Conservation (phyloP, 2,329 filamentous ascomycete genomes). For the Teratosphaeria destructans region DNA sequence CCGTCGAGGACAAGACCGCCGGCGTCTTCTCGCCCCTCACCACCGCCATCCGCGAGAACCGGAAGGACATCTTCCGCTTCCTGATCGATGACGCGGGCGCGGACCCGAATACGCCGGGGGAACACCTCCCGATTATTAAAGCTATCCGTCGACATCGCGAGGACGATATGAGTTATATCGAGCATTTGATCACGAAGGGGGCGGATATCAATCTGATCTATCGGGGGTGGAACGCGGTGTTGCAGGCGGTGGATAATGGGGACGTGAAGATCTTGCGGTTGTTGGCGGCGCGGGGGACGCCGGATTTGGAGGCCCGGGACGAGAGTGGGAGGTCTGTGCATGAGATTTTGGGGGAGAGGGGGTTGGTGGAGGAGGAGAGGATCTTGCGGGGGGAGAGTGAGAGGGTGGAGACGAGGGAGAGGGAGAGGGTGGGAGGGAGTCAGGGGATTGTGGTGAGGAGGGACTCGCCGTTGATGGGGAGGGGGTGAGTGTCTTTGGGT, state of each 20-base stretch:
- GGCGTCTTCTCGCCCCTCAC: slow-evolving; percentile 63
- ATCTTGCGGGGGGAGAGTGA: slow-evolving; percentile 10
- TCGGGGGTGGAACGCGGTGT: slow-evolving; percentile 56
- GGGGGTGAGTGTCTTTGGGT: neutral
- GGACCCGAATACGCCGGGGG: slow-evolving; percentile 56
- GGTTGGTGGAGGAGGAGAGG: slow-evolving; percentile 43
- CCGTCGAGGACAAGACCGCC: slow-evolving; percentile 60
- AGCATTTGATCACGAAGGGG: slow-evolving; percentile 52
- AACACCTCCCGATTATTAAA: slow-evolving; percentile 62
- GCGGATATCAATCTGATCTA: slow-evolving; percentile 60
- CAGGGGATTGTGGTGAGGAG: neutral
- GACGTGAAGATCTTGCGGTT: slow-evolving; percentile 45
- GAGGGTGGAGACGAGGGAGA: slow-evolving; percentile 4
- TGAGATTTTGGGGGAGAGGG: slow-evolving; percentile 48
- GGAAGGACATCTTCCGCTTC: slow-evolving; percentile 50
- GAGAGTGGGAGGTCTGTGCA: slow-evolving; percentile 45
- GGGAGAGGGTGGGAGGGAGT: slow-evolving; percentile 6
- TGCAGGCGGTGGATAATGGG: slow-evolving; percentile 56
- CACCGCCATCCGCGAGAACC: slow-evolving; percentile 54
- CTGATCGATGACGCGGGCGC: slow-evolving; percentile 52
- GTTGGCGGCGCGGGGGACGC: slow-evolving; percentile 39
- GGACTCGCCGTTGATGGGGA: neutral
- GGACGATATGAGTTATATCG: slow-evolving; percentile 49
- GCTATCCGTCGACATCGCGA: slow-evolving; percentile 50
- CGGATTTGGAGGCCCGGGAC: slow-evolving; percentile 44